Percentiles rank a stretch among this genome's conserved stretches.
phyloP scores from a whole-genome alignment of 2,329 filamentous ascomycete genomes.

The Verticillium nonalfalfae region DNA sequence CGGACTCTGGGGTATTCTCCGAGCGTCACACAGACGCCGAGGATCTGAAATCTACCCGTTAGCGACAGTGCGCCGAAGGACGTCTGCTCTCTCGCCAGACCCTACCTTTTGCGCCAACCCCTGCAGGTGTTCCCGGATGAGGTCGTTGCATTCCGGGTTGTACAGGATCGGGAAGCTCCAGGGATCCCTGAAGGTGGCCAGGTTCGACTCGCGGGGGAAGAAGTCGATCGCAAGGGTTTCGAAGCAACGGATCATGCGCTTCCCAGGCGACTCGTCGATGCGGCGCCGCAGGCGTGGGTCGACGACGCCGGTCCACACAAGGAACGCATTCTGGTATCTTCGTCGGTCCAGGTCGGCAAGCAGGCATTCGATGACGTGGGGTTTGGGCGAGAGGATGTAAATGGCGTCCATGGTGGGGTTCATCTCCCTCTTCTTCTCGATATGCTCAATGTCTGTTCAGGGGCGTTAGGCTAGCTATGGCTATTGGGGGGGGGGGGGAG shows the following conservation, averaged over 20 bases:
- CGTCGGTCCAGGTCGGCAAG: constrained; percentile 85
- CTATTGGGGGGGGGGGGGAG: neutral
- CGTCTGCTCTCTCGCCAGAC: constrained; percentile 2
- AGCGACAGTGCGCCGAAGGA: constrained; percentile 3
- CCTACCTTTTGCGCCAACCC: constrained; percentile 78
- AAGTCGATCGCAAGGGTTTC: constrained; percentile 83
- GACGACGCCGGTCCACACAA: constrained; percentile 81
- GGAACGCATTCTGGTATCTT: constrained; percentile 70
- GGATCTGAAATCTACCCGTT: constrained; percentile 48
- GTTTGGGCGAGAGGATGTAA: constrained; percentile 80
- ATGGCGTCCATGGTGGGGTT: constrained; percentile 92
- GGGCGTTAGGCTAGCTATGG: constrained; percentile 8
- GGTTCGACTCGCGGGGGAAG: constrained; percentile 82
- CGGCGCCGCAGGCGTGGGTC: constrained; percentile 64
- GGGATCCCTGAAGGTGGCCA: constrained; percentile 88
- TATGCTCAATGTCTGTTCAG: constrained; percentile 77
- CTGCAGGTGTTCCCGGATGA: constrained; percentile 80
- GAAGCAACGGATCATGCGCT: constrained; percentile 72
- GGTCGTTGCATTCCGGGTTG: constrained; percentile 80
- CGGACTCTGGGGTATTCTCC: constrained; percentile 91
- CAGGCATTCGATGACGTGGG: constrained; percentile 88
- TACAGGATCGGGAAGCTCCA: constrained; percentile 93
- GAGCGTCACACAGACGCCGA: constrained; percentile 82
- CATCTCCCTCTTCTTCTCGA: constrained; percentile 76
- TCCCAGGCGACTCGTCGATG: constrained; percentile 63